These are phyloP conservation scores for Grosmannia serpens DNA, from an alignment of 2,329 filamentous ascomycete genomes.

Conservation along the genomic window DNA sequence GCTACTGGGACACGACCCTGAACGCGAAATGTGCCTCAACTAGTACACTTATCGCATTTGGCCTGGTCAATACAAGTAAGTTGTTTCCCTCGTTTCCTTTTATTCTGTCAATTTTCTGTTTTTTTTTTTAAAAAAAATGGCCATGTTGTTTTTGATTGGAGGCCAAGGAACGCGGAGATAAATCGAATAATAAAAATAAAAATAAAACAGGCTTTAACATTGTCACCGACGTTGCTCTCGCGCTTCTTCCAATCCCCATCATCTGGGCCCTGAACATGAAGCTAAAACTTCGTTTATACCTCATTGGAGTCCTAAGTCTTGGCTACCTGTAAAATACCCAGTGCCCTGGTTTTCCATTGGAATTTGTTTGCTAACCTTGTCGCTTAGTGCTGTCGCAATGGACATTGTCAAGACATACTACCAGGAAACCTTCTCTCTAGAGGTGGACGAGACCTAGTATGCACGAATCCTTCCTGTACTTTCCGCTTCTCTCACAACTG, in stretches of 20 bases:
- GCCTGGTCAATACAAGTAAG: constrained; percentile 27
- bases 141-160: too few relatives aligned
- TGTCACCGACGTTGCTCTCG: constrained; percentile 30
- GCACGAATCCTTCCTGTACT: constrained; percentile 8
- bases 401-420: constrained; percentile 27
- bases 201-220: constrained; percentile 23
- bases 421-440: constrained; percentile 21
- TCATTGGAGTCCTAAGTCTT: constrained; percentile 28
- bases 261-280: constrained; percentile 30
- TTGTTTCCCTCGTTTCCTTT: not conserved
- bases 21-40: constrained; percentile 11
- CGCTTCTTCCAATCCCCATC: constrained; percentile 28
- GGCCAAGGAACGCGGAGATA: too few relatives aligned
- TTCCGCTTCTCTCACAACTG: not conserved
- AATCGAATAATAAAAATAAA: not conserved
- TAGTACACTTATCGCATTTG: constrained; percentile 19
- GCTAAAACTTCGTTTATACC: constrained; percentile 23
- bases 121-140: not conserved
- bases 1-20: constrained; percentile 13
- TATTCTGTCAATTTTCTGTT: too few relatives aligned
- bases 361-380: not conserved
- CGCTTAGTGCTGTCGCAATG: constrained; percentile 24
- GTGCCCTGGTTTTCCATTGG: not conserved
- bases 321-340: constrained; percentile 24
- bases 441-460: constrained; percentile 23